Percentiles rank a stretch among this genome's conserved stretches.
Evolutionary conservation across 257 asterid genomes (phyloP).

Genomic region (Salvia hispanica): DNA sequence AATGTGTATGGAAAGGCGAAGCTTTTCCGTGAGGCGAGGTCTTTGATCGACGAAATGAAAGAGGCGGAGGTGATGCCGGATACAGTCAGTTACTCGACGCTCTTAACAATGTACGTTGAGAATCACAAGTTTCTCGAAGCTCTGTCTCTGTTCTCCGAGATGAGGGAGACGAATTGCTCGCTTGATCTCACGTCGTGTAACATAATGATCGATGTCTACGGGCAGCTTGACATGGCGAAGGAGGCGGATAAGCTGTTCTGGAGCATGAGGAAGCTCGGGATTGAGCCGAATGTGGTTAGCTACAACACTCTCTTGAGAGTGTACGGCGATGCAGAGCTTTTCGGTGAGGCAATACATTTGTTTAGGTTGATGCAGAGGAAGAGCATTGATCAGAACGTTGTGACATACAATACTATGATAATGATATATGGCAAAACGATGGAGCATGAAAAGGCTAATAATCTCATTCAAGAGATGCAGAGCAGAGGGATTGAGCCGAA

Average conservation of each 20-base stretch:
- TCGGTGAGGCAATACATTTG: constrained; percentile 93
- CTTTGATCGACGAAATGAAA: constrained; percentile 72
- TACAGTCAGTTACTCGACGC: constrained; percentile 82
- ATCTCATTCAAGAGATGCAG: constrained; percentile 90
- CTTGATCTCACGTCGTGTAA: constrained; percentile 87
- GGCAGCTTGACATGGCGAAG: constrained; percentile 93
- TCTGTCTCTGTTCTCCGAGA: constrained; percentile 69
- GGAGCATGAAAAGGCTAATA: constrained; percentile 92
- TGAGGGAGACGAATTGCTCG: constrained; percentile 65
- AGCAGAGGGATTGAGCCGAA: constrained; percentile 81
- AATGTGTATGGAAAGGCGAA: constrained; percentile 96
- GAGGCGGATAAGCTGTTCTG: constrained; percentile 92
- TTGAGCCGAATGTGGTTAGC: constrained; percentile 88
- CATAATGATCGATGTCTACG: constrained; percentile 92
- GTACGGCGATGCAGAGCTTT: constrained; percentile 91
- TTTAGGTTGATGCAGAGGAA: constrained; percentile 97
- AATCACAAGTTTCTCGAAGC: constrained; percentile 80
- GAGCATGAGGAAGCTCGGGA: constrained; percentile 84
- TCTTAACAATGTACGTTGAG: constrained; percentile 72
- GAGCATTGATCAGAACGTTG: constrained; percentile 77
- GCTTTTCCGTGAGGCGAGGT: constrained; percentile 77
- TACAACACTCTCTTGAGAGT: constrained; percentile 87
- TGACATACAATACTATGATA: constrained; percentile 94
- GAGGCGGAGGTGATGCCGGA: constrained; percentile 64
- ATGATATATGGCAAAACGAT: constrained; percentile 87